Base-by-base conservation (phyloP, 768 basidiomycete genomes). In the Tremella yokohamensis region DNA sequence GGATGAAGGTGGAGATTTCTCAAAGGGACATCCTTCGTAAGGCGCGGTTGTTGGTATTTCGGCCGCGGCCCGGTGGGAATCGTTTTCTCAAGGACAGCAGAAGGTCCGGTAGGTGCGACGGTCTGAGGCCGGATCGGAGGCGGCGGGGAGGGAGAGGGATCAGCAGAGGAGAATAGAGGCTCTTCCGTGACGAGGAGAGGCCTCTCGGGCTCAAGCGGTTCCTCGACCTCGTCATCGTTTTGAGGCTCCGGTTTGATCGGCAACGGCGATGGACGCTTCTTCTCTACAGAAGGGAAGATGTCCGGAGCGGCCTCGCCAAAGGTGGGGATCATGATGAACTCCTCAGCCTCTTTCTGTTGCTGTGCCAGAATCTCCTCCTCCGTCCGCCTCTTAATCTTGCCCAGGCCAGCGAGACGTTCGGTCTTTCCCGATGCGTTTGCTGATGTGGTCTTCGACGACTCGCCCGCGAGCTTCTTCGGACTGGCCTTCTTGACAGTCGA, bases 361-460 rank as follows among this genome's bases (percentile, higher is more conserved):
- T 45, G n/a, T 45, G n/a, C 42, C n/a, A 18, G 8, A 8, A 18
- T 45, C 22, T 45, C 49, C 49, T 50, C 49, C n/a, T n/a, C 26
- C 19, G 25, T 40, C 11, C 58, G 40, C 42, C 59, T 59, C 18
- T 52, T 20, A n/a, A 65, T 59, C 42, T 65, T 65, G 40, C 59
- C 63, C 18, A 56, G 44, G 1, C 45, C 56, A 2, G 56, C 54
- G 37, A 15, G 40, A 54, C 52, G 52, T 13, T 40, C 40, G 18
- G n/a, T 19, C 40, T 34, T 54, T 16, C 34, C 38, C 8, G 18
- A 8, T 9, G 16, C 52, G 40, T 1, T 18, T 16, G 37, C n/a
- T 8, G 26, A 12, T 1, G 20, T 7, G 6, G 49, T 19, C 1
- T 19, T 18, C 19, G 22, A 38, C 19, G 20, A 11, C 6, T 3